A percentile compares a stretch with the other conserved stretches of the same genome.
These are phyloP conservation scores for Penicillium fimorum DNA, from an alignment of 495 filamentous ascomycete genomes.

Conservation along the genomic window DNA sequence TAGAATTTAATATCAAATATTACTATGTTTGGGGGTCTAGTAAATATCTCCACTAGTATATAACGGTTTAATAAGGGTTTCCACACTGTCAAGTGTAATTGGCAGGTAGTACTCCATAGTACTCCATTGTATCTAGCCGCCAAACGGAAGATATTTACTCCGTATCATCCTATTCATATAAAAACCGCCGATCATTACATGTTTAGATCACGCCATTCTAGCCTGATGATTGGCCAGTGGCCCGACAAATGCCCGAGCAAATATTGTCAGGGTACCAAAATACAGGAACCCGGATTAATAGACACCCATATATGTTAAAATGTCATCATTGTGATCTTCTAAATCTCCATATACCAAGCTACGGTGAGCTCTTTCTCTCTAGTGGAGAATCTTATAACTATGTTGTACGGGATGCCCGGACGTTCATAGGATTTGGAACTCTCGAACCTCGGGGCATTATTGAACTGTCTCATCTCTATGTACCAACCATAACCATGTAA, in stretches of 20 bases:
- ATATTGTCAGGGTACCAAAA: no score
- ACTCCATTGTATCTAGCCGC: neutral
- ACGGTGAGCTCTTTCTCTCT: conserved; percentile 24
- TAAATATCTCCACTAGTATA: no score
- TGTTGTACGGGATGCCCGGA: neutral
- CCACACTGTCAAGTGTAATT: no score
- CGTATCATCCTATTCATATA: neutral
- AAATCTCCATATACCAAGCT: neutral
- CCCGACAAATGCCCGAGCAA: conserved; percentile 36
- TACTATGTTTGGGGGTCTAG: no score
- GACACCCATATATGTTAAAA: neutral
- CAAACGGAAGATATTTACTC: neutral
- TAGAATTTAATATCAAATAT: no score
- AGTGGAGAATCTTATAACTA: conserved; percentile 9
- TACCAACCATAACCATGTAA: no score
- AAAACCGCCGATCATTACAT: conserved; percentile 5
- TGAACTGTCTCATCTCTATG: neutral
- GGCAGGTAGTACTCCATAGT: neutral
- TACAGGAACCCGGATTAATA: neutral
- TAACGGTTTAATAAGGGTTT: no score
- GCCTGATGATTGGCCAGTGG: conserved; percentile 26
- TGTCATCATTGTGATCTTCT: neutral
- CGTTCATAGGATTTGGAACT: neutral
- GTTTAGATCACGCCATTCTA: neutral
- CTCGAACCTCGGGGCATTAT: conserved; percentile 12